These are phyloP conservation scores for Westerdykella ornata DNA, from an alignment of 2,329 filamentous ascomycete species.

Conservation along the genomic window DNA sequence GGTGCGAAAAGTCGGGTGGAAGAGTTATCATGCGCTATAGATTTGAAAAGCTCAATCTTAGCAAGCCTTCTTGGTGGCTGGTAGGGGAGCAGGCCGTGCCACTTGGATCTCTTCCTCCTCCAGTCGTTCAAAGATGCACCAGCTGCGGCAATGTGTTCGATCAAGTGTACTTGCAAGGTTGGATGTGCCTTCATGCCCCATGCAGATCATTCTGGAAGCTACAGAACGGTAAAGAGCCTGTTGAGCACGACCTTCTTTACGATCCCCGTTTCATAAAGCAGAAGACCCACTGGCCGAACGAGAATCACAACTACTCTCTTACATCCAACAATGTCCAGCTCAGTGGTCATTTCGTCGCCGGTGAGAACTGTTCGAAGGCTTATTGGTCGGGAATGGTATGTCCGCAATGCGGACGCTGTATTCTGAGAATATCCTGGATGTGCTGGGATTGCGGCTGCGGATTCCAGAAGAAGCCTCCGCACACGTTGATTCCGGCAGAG, in stretches of 20 bases:
- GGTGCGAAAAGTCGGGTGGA: constrained; percentile 52
- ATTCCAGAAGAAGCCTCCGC: constrained; percentile 39
- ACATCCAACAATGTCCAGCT: constrained; percentile 16
- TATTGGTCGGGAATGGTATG: constrained; percentile 62
- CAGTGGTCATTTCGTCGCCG: constrained; percentile 33
- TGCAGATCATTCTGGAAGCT: constrained; percentile 55
- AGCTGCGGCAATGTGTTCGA: constrained; percentile 28
- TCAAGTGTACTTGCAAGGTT: constrained; percentile 44
- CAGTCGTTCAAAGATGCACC: constrained; percentile 34
- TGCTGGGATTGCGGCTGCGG: constrained; percentile 56
- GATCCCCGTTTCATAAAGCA: constrained; percentile 52
- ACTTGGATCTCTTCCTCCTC: constrained; percentile 24
- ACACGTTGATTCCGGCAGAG: constrained; percentile 22
- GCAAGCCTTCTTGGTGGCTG: constrained; percentile 54
- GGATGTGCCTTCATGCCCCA: constrained; percentile 51
- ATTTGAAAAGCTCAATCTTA: constrained; percentile 56
- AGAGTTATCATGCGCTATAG: constrained; percentile 53
- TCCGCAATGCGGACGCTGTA: constrained; percentile 56
- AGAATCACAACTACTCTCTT: constrained; percentile 36
- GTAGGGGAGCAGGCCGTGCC: constrained; percentile 28
- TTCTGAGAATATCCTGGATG: constrained; percentile 53
- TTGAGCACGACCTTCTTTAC: constrained; percentile 44
- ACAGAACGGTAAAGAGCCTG: constrained; percentile 21
- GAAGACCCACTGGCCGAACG: constrained; percentile 42
- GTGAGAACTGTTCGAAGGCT: constrained; percentile 45